Conservation (phyloP, 768 basidiomycete genomes). For the Boletus reticulatus region DNA sequence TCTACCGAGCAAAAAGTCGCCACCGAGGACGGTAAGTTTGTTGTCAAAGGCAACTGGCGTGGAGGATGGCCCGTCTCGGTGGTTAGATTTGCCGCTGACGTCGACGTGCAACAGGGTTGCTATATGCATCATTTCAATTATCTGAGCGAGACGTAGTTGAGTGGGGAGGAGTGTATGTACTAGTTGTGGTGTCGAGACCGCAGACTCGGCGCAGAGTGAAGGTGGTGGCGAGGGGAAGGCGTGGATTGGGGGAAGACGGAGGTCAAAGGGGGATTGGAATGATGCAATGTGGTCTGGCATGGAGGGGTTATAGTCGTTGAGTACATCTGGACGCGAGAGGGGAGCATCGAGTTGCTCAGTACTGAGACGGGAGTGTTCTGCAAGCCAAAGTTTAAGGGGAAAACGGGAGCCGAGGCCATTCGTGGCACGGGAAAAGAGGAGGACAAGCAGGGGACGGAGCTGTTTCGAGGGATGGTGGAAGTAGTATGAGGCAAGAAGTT, state of each 20-base stretch:
- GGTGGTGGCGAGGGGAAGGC: constrained; percentile 27
- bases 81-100: constrained; percentile 72
- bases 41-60: constrained; percentile 83
- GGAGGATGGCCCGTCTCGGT: constrained; percentile 65
- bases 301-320: constrained; percentile 89
- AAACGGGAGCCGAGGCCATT: constrained; percentile 79
- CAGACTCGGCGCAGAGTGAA: constrained; percentile 15
- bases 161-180: constrained; percentile 60
- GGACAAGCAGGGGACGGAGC: constrained; percentile 82
- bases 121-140: constrained; percentile 97
- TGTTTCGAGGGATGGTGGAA: constrained; percentile 89
- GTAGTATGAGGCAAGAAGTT: constrained; percentile 83
- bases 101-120: constrained; percentile 93
- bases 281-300: constrained; percentile 78
- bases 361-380: constrained; percentile 55
- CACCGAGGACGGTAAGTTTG: constrained; percentile 91
- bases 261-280: constrained; percentile 57
- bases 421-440: constrained; percentile 88
- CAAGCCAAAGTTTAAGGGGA: constrained; percentile 57
- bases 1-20: constrained; percentile 93
- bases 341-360: constrained; percentile 71
- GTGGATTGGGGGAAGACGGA: constrained; percentile 35
- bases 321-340: constrained; percentile 73
- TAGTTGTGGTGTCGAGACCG: constrained; percentile 32
- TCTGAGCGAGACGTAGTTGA: constrained; percentile 90